Evolutionary conservation across 768 basidiomycete genomes (phyloP), one percentile per base, ranked within the genome.

Genomic region (Tubosaeta sp.): DNA sequence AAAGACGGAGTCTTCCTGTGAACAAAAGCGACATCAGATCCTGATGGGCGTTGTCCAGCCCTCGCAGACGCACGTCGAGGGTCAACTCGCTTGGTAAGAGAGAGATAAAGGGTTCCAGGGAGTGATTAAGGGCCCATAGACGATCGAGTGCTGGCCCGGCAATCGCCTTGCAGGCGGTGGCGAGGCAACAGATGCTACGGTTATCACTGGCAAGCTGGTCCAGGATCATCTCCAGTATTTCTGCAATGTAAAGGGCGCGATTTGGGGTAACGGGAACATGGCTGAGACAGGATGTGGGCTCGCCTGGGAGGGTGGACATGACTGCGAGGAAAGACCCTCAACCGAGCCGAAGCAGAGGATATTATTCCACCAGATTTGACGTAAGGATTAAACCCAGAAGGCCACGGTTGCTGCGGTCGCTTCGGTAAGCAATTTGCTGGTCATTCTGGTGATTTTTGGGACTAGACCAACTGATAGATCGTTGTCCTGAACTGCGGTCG

Each of bases 21-120:
- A 47, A 32, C 12, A 22, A 56, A 27, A 12, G 26, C n/a, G 38
- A 33, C 31, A 38, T 60, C 11, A 65, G 55, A 12, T 29, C 17
- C 32, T 8, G 41, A 55, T 41, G n/a, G 17, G 47, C 34, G 39
- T 31, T 22, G 16, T n/a, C 32, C 22, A 14, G n/a, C 19, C 11
- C 9, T 2, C 33, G 34, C 7, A 27, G 17, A 58, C 63, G 14
- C 52, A 64, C 64, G 46, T 60, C 52, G 13, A 64, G 61, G 32
- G 11, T 42, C 43, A 66, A 34, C 31, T 63, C 61, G 8, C 35
- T 39, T 4, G 64, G 64, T 38, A 65, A 39, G 26, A 64, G 38
- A 37, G 61, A 8, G 32, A 64, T 48, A 26, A 63, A 64, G 7
- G 64, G 64, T 19, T 64, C 64, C 43, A 65, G 32, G 11, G 64